A percentile compares a stretch with the other conserved stretches of the same genome.
phyloP scores from a whole-genome alignment of 371 early-diverging fungal species.

The Mucor velutinosus region DNA sequence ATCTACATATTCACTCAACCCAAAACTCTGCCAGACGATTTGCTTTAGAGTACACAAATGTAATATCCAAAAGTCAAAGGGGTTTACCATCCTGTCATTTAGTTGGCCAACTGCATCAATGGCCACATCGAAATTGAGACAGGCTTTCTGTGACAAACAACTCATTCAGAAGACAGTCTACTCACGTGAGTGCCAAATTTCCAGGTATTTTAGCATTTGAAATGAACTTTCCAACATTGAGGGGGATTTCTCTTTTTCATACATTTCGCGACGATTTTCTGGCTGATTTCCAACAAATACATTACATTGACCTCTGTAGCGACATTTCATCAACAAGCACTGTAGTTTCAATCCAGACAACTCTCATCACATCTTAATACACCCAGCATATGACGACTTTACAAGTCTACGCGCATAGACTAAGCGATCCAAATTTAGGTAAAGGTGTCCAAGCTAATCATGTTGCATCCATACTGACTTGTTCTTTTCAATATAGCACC shows the following conservation, averaged over 20 bases:
- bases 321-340: neutral
- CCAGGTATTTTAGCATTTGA: neutral
- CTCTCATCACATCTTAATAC: neutral
- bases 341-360: neutral
- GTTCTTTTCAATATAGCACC: slow-evolving; percentile 23
- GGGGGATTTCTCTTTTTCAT: neutral
- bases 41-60: no score
- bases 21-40: no score
- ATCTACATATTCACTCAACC: no score
- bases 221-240: slow-evolving; percentile 5
- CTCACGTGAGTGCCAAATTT: slow-evolving; percentile 6
- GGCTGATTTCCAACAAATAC: neutral
- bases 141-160: neutral
- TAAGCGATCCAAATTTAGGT: slow-evolving; percentile 67
- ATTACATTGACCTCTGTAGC: neutral
- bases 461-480: neutral
- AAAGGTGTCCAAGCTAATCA: no score
- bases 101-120: no score
- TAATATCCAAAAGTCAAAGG: no score
- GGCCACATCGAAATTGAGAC: neutral
- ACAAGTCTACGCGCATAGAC: slow-evolving; percentile 69
- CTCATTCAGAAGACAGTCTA: neutral
- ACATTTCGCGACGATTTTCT: neutral
- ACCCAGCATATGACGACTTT: slow-evolving; percentile 54
- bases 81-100: no score